Evolutionary conservation across 441 rosid species (phyloP).

Genomic region (Omphalea diandra): DNA sequence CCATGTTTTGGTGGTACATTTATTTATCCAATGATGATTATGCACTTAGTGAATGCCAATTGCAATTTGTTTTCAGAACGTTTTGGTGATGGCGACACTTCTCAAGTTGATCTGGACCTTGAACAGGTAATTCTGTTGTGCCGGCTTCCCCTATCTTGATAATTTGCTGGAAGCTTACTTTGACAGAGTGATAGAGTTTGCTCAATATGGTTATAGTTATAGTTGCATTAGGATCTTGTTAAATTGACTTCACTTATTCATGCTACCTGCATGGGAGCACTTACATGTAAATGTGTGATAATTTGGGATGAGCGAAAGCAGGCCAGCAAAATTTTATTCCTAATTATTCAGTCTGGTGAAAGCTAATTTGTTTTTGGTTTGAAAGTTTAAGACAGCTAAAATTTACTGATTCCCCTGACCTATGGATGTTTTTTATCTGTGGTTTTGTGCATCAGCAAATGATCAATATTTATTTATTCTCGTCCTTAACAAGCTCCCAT

Average conservation of each 20-base stretch:
- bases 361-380: background rate
- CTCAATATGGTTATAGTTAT: conserved; percentile 1
- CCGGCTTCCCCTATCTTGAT: background rate
- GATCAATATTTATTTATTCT: background rate
- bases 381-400: background rate
- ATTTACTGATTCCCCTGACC: background rate
- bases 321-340: background rate
- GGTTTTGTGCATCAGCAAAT: background rate
- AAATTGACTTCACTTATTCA: background rate
- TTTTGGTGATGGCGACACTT: conserved; percentile 95
- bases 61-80: conserved; percentile 61
- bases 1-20: conserved; percentile 14
- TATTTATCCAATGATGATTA: conserved; percentile 3
- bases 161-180: conserved; percentile 6
- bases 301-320: background rate
- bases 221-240: conserved; percentile 2
- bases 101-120: conserved; percentile 91
- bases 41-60: conserved; percentile 15
- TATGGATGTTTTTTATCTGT: background rate
- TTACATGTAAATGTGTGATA: background rate
- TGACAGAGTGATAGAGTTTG: background rate
- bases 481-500: background rate
- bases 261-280: background rate
- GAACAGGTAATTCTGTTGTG: conserved; percentile 72
- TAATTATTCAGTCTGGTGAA: background rate